A percentile compares a stretch with the other conserved stretches of the same genome.
Evolutionary conservation across 495 filamentous ascomycete genomes (phyloP).

Genomic region (Penicillium psychrofluorescens): DNA sequence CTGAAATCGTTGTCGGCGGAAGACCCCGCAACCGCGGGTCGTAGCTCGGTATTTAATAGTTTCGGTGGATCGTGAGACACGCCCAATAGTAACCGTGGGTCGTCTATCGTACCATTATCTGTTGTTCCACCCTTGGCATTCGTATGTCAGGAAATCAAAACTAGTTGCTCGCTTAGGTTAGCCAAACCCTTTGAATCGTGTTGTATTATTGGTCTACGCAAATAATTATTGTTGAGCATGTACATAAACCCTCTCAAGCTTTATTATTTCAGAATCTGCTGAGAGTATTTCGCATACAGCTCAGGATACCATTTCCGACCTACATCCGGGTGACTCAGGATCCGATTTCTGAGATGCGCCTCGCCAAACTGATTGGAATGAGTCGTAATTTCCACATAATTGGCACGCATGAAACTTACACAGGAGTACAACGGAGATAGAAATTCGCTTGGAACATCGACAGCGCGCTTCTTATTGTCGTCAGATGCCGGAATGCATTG

Average conservation of each 20-base stretch:
- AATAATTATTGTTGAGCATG: too few species aligned
- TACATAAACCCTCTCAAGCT: background rate
- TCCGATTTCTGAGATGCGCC: conserved; percentile 61
- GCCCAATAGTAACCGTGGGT: too few species aligned
- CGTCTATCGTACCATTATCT: too few species aligned
- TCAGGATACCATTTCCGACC: conserved; percentile 81
- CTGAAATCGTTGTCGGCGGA: background rate
- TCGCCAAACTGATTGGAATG: conserved; percentile 31
- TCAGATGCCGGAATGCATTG: conserved; percentile 25
- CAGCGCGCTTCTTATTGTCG: conserved; percentile 28
- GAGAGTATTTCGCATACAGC: conserved; percentile 43
- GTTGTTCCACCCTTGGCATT: too few species aligned
- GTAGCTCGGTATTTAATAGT: too few species aligned
- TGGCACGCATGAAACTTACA: conserved; percentile 13
- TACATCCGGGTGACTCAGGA: conserved; percentile 87
- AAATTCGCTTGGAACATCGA: conserved; percentile 39
- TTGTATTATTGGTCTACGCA: too few species aligned
- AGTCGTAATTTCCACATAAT: too few species aligned
- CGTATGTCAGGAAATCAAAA: too few species aligned
- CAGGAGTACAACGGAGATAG: conserved; percentile 34
- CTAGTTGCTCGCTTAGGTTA: too few species aligned
- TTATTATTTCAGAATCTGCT: conserved; percentile 13
- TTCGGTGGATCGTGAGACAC: too few species aligned
- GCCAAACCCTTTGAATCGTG: too few species aligned
- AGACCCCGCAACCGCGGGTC: too few species aligned